Conservation (phyloP, 2,329 filamentous ascomycete genomes). For the Calonectria pseudoturangicola region DNA sequence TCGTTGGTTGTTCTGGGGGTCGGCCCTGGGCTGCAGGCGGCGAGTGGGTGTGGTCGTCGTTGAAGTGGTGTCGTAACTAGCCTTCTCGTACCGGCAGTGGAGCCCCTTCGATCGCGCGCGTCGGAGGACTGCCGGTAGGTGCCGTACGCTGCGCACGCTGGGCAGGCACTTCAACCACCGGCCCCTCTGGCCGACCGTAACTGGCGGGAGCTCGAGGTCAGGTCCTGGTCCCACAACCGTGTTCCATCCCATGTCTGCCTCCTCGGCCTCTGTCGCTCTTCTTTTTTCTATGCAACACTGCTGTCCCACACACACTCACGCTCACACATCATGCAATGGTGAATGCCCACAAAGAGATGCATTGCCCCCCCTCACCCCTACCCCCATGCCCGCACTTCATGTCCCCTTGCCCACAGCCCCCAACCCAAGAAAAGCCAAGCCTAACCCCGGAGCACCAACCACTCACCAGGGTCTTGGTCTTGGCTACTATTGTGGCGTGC, state of each 20-base stretch:
- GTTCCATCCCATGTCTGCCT: slow-evolving; percentile 30
- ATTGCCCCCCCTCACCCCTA: slow-evolving; percentile 20
- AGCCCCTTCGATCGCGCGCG: slow-evolving; percentile 35
- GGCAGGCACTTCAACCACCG: slow-evolving; percentile 21
- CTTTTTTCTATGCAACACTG: slow-evolving; percentile 25
- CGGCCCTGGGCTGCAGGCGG: slow-evolving; percentile 16
- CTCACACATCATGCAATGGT: slow-evolving; percentile 26
- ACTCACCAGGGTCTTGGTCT: slow-evolving; percentile 18
- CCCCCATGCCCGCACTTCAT: slow-evolving; percentile 16
- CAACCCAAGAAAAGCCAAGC: slow-evolving; percentile 22
- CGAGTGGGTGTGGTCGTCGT: slow-evolving; percentile 27
- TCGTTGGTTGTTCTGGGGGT: slow-evolving; percentile 26
- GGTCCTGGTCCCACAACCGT: slow-evolving; percentile 14
- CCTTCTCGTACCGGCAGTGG: slow-evolving; percentile 37
- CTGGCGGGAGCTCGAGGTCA: slow-evolving; percentile 29
- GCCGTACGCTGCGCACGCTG: slow-evolving; percentile 29
- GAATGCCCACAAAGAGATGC: slow-evolving; percentile 20
- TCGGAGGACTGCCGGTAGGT: slow-evolving; percentile 40
- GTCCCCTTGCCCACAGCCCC: slow-evolving; percentile 32
- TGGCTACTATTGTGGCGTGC: slow-evolving; percentile 21
- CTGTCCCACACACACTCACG: slow-evolving; percentile 24
- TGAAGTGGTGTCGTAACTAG: slow-evolving; percentile 29
- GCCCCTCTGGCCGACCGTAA: slow-evolving; percentile 13
- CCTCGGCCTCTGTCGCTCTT: slow-evolving; percentile 16
- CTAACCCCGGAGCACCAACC: slow-evolving; percentile 19